These are phyloP conservation scores for Sungouiella thailandica DNA, from an alignment of 805 yeast species.

Conservation along the genomic window DNA sequence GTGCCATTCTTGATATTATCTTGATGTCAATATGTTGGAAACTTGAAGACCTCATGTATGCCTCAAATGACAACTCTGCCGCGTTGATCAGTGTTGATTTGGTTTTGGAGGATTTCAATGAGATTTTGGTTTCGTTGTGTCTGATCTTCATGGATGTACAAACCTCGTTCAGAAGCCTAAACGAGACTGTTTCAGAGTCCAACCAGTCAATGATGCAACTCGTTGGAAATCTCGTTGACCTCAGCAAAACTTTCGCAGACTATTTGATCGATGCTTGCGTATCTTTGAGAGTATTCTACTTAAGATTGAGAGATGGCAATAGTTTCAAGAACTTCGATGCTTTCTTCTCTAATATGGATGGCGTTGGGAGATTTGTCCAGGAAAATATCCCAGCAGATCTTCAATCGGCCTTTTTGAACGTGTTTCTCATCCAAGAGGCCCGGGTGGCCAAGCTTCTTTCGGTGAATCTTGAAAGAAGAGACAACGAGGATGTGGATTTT, in stretches of 20 bases:
- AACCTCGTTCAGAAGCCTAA: conserved; percentile 5
- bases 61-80: conserved; percentile 14
- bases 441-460: conserved; percentile 33
- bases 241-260: conserved; percentile 19
- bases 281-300: conserved; percentile 29
- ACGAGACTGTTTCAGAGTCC: conserved; percentile 6
- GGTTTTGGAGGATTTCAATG: conserved; percentile 18
- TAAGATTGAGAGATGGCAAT: conserved; percentile 20
- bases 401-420: conserved; percentile 30
- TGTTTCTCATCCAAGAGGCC: conserved; percentile 48
- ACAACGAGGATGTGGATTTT: conserved; percentile 45
- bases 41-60: conserved; percentile 27
- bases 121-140: conserved; percentile 12
- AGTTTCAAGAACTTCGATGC: conserved; percentile 24
- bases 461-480: conserved; percentile 45
- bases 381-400: conserved; percentile 23
- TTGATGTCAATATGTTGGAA: conserved; percentile 29
- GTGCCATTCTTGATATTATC: conserved; percentile 20
- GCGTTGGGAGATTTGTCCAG: conserved; percentile 15
- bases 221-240: conserved; percentile 19
- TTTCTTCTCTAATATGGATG: conserved; percentile 22
- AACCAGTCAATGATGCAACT: conserved; percentile 6
- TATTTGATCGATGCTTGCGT: conserved; percentile 29
- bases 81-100: conserved; percentile 21
- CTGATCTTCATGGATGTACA: conserved; percentile 8